Evolutionary conservation across 2,329 filamentous ascomycete species (phyloP), one percentile per base, ranked within the genome.

Genomic region (Trematosphaeria pertusa): DNA sequence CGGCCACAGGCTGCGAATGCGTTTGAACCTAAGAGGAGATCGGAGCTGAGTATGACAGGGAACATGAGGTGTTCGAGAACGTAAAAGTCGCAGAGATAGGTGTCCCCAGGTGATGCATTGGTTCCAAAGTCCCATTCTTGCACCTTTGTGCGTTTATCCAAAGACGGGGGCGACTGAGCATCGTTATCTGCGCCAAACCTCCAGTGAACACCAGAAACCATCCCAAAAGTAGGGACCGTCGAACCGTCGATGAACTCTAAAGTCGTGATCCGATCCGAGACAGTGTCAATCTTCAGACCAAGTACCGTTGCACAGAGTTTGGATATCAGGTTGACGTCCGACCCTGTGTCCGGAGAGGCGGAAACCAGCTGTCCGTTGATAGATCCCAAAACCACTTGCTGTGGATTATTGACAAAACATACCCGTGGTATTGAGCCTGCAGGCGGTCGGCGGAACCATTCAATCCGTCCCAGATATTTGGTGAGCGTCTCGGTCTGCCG

Each of bases 51-150:
- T 4, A 39, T 39, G 21, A 39, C n/a, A 6, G 37, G 37, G n/a
- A 15, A 5, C 4, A 22, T 39, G 6, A 39, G 22, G 3, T 15
- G 12, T 20, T 30, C 37, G n/a, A 39, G 22, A 10, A 39, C 37
- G 22, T 39, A 39, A 22, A 39, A 39, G 15, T 39, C 37, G 14
- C 37, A 39, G n/a, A 39, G 17, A 17, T 26, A 39, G 15, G 14
- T 30, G 21, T 28, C 37, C 8, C 9, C 3, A 6, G 22, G 12
- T 4, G 37, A 21, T 15, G 37, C 37, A 39, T 39, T 18, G 8
- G 7, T 11, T 17, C 20, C 37, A 18, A 39, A 39, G 4, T 30
- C 7, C 11, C 37, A 26, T 7, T 39, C 37, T 15, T 15, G 11
- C 8, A 28, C n/a, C 4, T 7, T 5, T 4, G 9, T 20, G 3